Percentiles rank a stretch among this genome's conserved stretches.
These are phyloP conservation scores for Berkeleyomyces rouxiae DNA, from an alignment of 2,329 filamentous ascomycete genomes.

Conservation along the genomic window DNA sequence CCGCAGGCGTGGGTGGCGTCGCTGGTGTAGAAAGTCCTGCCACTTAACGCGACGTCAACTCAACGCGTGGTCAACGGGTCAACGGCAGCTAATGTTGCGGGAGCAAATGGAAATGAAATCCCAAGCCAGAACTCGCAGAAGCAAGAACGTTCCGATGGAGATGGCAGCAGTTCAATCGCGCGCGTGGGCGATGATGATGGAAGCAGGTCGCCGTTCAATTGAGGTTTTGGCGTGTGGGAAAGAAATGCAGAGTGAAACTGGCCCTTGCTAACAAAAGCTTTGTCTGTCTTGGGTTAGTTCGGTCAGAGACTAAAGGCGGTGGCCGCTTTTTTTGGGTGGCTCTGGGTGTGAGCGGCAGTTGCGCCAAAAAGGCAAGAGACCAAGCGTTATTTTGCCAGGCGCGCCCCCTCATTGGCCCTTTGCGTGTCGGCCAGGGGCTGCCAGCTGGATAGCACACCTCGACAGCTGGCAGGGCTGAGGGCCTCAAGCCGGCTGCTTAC, in stretches of 20 bases:
- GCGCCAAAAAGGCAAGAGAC: not conserved
- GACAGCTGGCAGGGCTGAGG: not conserved
- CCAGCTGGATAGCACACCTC: not conserved
- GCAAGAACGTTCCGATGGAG: too few species aligned
- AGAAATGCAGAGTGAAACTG: not conserved
- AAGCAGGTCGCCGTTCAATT: not conserved
- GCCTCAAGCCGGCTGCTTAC: not conserved
- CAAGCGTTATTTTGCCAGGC: not conserved
- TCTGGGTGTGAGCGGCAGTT: not conserved
- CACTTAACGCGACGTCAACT: constrained; percentile 8
- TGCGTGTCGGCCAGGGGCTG: not conserved
- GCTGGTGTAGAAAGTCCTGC: not conserved
- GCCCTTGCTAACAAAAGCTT: constrained; percentile 1
- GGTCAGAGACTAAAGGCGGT: not conserved
- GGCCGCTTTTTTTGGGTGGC: not conserved
- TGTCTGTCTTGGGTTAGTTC: not conserved
- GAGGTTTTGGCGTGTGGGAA: not conserved
- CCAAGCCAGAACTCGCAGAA: too few species aligned
- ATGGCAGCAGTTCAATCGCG: not conserved
- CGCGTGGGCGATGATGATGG: not conserved
- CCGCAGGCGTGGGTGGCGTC: too few species aligned
- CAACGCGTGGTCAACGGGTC: not conserved
- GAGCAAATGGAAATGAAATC: too few species aligned
- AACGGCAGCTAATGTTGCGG: too few species aligned
- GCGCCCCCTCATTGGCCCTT: not conserved